Conservation (phyloP, 176 grass and related monocot genomes). For the Cenchrus purpureus region DNA sequence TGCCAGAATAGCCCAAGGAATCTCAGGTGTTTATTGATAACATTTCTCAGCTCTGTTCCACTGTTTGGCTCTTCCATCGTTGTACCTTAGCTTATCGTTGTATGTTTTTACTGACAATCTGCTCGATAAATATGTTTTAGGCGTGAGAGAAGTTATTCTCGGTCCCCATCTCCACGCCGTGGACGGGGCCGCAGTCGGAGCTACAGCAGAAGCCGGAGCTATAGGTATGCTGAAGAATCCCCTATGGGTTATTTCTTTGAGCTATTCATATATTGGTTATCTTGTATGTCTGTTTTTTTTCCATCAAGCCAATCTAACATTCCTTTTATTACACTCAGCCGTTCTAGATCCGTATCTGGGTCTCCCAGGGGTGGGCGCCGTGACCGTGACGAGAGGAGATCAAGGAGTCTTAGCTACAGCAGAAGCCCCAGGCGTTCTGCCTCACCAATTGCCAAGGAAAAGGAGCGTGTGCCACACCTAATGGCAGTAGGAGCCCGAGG, state of each 20-base stretch:
- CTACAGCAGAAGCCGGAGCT: constrained; percentile 83
- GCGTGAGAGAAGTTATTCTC: constrained; percentile 77
- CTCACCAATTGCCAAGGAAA: constrained; percentile 55
- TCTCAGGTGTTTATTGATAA: constrained; percentile 46
- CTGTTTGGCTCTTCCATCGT: too few species aligned
- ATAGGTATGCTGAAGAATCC: constrained; percentile 54
- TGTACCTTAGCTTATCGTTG: not conserved
- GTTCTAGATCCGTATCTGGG: constrained; percentile 54
- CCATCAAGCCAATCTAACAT: not conserved
- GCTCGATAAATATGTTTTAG: constrained; percentile 16
- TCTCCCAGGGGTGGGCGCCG: constrained; percentile 62
- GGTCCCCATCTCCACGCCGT: constrained; percentile 73
- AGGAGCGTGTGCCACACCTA: constrained; percentile 62
- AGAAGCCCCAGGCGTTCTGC: constrained; percentile 65
- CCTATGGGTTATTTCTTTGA: not conserved
- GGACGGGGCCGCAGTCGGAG: constrained; percentile 65
- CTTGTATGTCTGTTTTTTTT: not conserved
- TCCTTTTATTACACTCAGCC: constrained; percentile 23
- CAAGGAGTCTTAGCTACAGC: constrained; percentile 81
- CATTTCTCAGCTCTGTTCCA: not conserved
- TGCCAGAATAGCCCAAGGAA: constrained; percentile 97
- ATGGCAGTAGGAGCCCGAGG: constrained; percentile 65
- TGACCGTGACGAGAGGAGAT: constrained; percentile 58
- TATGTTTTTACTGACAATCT: not conserved
- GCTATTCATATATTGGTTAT: not conserved